Base-by-base conservation (phyloP, 192 early-diverging fungal genomes). In the Fimicolochytrium jonesii region DNA sequence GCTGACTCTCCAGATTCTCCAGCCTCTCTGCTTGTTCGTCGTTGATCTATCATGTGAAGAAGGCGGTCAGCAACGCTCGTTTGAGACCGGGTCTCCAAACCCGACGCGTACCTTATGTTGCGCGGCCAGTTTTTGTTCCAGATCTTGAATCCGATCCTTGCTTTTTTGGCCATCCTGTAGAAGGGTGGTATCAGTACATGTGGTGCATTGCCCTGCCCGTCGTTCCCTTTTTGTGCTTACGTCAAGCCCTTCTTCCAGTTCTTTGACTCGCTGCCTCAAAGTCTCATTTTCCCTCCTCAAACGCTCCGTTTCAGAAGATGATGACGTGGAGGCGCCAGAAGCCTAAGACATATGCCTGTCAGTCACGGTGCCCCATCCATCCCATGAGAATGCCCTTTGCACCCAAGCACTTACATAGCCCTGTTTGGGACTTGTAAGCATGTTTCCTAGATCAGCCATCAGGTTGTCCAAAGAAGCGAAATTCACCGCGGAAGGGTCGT, bases 361-460 rank as follows among this genome's bases (percentile, higher is more conserved):
- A 41, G n/a, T 41, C 9, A 41, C 39, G n/a, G n/a, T 41, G n/a
- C 9, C n/a, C 39, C n/a, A 41, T 11, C 9, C 9, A 41, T 41
- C 37, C 20, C 10, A 48, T n/a, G 39, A 41, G 30, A n/a, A n/a
- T n/a, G n/a, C n/a, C n/a, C n/a, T n/a, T n/a, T n/a, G n/a, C 18
- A 67, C 9, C 13, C 18, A 69, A 36, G 2, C 9, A 72, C 34
- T 53, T 15, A 47, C 62, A 32, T 59, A 64, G 31, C 56, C 41
- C 20, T 39, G 31, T 31, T 73, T 55, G n/a, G 62, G 70, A 29
- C 47, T 32, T 5, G 64, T 74, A 35, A 87, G 68, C 74, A 89
- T 86, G 43, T 74, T 77, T 2, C 84, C 87, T 18, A 90, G 65
- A 61, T 89, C 88, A 3, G 86, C 85, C 88, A 90, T 90, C 28